Evolutionary conservation across 164 flowering plant genomes (phyloP).

Genomic region (Dillenia turbinata): DNA sequence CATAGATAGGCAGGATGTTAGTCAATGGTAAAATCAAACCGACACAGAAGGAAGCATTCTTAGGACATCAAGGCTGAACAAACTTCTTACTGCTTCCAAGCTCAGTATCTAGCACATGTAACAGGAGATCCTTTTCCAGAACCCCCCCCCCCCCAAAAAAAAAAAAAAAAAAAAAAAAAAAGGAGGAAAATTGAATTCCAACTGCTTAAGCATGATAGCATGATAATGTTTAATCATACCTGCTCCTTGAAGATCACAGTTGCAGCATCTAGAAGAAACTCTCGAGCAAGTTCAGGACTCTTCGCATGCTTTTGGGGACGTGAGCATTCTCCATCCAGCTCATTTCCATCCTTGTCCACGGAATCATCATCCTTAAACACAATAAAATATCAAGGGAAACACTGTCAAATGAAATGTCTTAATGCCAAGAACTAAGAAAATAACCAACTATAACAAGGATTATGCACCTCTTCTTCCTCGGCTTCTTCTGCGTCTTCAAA

Average conservation of each 20-base stretch:
- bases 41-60: too few species aligned
- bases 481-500: constrained; percentile 99
- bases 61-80: too few species aligned
- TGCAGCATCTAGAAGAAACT: constrained; percentile 98
- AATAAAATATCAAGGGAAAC: not conserved
- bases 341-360: constrained; percentile 95
- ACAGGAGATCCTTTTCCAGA: too few species aligned
- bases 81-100: too few species aligned
- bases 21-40: too few species aligned
- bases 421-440: not conserved
- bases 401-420: not conserved
- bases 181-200: too few species aligned
- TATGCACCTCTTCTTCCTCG: constrained; percentile 90
- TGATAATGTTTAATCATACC: constrained; percentile 27
- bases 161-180: too few species aligned
- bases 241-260: constrained; percentile 96
- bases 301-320: constrained; percentile 99
- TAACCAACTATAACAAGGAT: not conserved
- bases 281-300: constrained; percentile 99
- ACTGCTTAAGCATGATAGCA: too few species aligned
- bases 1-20: too few species aligned
- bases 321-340: constrained; percentile 92
- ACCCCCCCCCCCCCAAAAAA: too few species aligned
- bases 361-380: constrained; percentile 81
- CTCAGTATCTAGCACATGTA: too few species aligned